Conservation (phyloP, 2,329 filamentous ascomycete genomes). For the Pleurostoma richardsiae region DNA sequence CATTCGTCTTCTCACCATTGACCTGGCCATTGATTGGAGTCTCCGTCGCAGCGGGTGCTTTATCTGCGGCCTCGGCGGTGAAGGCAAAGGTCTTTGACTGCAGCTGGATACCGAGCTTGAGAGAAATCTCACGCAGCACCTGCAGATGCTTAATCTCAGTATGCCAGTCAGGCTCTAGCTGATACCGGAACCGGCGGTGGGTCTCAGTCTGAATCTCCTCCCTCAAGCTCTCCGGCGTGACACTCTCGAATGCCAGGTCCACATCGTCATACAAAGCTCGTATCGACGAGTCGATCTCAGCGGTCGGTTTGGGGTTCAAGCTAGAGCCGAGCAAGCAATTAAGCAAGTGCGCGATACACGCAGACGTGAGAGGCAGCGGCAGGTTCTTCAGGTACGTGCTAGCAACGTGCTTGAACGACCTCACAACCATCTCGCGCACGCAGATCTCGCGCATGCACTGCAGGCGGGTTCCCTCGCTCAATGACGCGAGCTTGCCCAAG, state of each 20-base stretch:
- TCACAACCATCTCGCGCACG: conserved; percentile 89
- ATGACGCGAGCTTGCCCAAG: conserved; percentile 74
- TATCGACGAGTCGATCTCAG: conserved; percentile 71
- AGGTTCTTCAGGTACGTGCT: conserved; percentile 75
- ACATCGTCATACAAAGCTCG: conserved; percentile 74
- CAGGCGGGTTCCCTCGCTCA: conserved; percentile 67
- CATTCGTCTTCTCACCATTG: conserved; percentile 37
- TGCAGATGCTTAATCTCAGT: conserved; percentile 68
- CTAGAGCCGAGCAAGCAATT: conserved; percentile 84
- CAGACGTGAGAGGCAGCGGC: conserved; percentile 72
- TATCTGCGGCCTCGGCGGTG: conserved; percentile 32
- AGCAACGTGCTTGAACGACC: conserved; percentile 90
- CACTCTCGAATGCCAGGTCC: conserved; percentile 74
- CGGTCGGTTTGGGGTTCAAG: conserved; percentile 70
- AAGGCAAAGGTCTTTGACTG: conserved; percentile 74
- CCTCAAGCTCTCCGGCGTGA: conserved; percentile 69
- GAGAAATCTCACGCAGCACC: conserved; percentile 78
- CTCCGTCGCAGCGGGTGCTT: conserved; percentile 22
- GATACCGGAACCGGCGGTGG: conserved; percentile 69
- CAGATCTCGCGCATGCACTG: conserved; percentile 72
- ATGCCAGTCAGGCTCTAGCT: conserved; percentile 64
- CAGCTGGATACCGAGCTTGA: conserved; percentile 88
- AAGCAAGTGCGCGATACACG: conserved; percentile 79
- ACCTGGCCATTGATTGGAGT: conserved; percentile 30
- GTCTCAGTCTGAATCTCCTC: conserved; percentile 69